Conservation (phyloP, 2,329 filamentous ascomycete species). For the Exophiala aquamarina region DNA sequence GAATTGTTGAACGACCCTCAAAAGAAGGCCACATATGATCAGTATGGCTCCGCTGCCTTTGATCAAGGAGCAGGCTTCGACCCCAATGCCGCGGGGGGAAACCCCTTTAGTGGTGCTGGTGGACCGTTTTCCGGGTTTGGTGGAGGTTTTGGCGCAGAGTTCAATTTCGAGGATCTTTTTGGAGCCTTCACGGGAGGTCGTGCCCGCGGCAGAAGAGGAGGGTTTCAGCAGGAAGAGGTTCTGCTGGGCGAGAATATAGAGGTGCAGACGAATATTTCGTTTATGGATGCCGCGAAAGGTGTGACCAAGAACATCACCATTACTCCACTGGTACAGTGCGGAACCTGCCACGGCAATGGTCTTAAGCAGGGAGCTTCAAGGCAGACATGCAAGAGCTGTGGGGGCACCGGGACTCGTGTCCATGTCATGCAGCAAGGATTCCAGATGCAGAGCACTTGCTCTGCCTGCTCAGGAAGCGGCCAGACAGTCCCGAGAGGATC, state of each 20-base stretch:
- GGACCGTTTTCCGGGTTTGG: slow-evolving; percentile 44
- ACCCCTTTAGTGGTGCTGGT: slow-evolving; percentile 59
- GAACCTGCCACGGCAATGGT: slow-evolving; percentile 79
- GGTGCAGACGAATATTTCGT: slow-evolving; percentile 87
- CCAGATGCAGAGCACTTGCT: slow-evolving; percentile 91
- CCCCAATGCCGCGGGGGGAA: slow-evolving; percentile 61
- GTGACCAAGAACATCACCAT: slow-evolving; percentile 84
- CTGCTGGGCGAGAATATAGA: slow-evolving; percentile 96
- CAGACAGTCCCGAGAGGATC: slow-evolving; percentile 72
- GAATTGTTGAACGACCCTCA: slow-evolving; percentile 89
- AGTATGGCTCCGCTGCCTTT: slow-evolving; percentile 79
- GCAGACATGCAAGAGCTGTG: slow-evolving; percentile 73
- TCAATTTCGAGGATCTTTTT: slow-evolving; percentile 97
- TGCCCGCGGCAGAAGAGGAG: slow-evolving; percentile 47
- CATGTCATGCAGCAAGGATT: slow-evolving; percentile 91
- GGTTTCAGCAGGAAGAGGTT: slow-evolving; percentile 72
- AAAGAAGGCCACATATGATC: slow-evolving; percentile 90
- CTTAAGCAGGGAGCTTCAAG: slow-evolving; percentile 77
- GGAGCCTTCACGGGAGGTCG: slow-evolving; percentile 71
- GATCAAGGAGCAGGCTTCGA: slow-evolving; percentile 73
- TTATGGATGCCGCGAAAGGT: slow-evolving; percentile 94
- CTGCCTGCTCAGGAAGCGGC: slow-evolving; percentile 76
- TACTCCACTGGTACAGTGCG: slow-evolving; percentile 76
- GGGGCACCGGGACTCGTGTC: slow-evolving; percentile 81
- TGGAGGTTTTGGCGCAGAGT: slow-evolving; percentile 72